Evolutionary conservation across 176 grass and related monocot species (phyloP), one percentile per base, ranked within the genome.

Genomic region (Coix lacrymajobi): DNA sequence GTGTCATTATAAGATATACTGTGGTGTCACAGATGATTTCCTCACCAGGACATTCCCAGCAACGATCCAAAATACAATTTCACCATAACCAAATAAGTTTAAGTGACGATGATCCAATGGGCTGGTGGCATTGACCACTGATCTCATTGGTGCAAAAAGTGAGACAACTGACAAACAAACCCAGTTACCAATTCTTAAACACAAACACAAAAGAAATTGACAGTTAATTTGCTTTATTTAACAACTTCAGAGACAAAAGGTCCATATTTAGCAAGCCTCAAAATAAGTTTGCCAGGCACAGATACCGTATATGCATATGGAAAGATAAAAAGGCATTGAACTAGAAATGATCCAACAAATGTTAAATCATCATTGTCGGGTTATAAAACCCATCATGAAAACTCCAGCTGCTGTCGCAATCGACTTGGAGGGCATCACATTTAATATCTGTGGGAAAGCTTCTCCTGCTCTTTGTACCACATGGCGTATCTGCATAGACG

Each of bases 381-480:
- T 72, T 87, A 28, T 77, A 62, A 2, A 79, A 62, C 14, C 26
- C 82, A 73, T 56, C 44, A 48, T n/a, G 32, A 62, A 67, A 88
- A 66, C 29, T 62, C 40, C 44, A 65, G 69, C 45, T 56, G 86
- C 36, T 37, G 40, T 49, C 1, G 15, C 20, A 73, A 11, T 38
- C 46, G 88, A 19, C 41, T 36, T 76, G 22, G 62, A 57, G 13
- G 22, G 22, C 54, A 13, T 75, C 61, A 2, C 24, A 4, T 79
- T 91, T 46, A 99, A 87, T 82, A 99, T 77, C 97, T 95, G 71
- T 96, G 97, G 66, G 82, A 79, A 34, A 96, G 73, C 83, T 99
- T 99, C 85, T 99, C 97, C 87, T 92, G 87, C 77, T 99, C 97
- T 89, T 86, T 77, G 73, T 96, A 99, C 75, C 88, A 93, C 87